These are phyloP conservation scores for Earliella scabrosa DNA, from an alignment of 1,284 basidiomycete species.

Conservation along the genomic window DNA sequence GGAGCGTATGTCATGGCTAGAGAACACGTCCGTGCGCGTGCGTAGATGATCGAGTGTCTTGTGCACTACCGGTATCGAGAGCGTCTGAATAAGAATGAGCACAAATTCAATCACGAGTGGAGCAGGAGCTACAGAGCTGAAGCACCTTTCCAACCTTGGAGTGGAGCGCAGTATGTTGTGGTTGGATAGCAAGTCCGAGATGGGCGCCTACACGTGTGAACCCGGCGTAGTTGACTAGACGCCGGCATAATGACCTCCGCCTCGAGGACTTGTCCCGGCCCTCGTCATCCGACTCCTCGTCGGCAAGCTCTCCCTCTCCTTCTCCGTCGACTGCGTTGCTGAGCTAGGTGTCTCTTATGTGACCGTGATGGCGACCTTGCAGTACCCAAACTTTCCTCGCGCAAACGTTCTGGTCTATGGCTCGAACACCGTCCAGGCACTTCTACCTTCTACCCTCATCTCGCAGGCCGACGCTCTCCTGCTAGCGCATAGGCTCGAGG, in stretches of 20 bases:
- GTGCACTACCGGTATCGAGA: too few species aligned
- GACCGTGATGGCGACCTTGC: slow-evolving; percentile 31
- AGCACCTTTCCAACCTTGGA: too few species aligned
- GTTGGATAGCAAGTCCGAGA: background rate
- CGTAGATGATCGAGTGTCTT: too few species aligned
- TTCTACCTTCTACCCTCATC: slow-evolving; percentile 74
- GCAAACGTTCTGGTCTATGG: slow-evolving; percentile 70
- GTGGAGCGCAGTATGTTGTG: too few species aligned
- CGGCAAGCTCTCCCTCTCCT: background rate
- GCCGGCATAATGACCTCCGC: background rate
- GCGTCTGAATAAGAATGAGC: too few species aligned
- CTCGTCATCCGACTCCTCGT: background rate
- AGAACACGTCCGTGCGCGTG: too few species aligned
- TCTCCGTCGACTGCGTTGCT: too few species aligned
- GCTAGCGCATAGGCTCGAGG: slow-evolving; percentile 64
- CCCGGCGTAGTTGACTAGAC: background rate
- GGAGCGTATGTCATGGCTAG: slow-evolving; percentile 33
- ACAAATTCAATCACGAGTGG: too few species aligned
- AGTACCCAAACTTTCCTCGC: slow-evolving; percentile 48
- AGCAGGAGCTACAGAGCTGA: too few species aligned
- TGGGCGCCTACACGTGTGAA: background rate
- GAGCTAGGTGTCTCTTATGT: too few species aligned
- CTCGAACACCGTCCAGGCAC: slow-evolving; percentile 62
- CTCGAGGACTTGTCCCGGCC: background rate
- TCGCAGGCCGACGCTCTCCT: slow-evolving; percentile 76